phyloP scores from a whole-genome alignment of 2,329 filamentous ascomycete species.

The Albifimbria verrucaria region DNA sequence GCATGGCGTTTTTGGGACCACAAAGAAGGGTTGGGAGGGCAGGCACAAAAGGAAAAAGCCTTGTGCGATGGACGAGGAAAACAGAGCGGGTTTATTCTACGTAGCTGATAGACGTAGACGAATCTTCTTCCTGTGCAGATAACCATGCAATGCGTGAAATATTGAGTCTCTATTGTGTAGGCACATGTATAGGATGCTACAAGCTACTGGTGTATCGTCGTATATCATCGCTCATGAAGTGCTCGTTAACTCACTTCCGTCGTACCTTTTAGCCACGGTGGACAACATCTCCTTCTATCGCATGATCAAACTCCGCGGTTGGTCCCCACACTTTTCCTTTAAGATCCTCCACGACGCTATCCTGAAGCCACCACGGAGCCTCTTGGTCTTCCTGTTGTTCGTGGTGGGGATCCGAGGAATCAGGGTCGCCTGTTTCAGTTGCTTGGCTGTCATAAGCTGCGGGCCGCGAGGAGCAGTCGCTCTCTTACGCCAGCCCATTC shows the following conservation, averaged over 20 bases:
- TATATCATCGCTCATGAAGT: neutral
- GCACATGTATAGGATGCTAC: neutral
- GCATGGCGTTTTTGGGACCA: constrained; percentile 32
- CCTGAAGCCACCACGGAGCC: constrained; percentile 51
- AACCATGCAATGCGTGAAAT: too few relatives aligned
- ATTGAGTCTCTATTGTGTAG: neutral
- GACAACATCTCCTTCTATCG: too few relatives aligned
- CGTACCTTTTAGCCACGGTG: too few relatives aligned
- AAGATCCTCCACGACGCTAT: constrained; percentile 51
- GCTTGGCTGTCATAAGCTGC: constrained; percentile 30
- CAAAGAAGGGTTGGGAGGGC: constrained; percentile 24
- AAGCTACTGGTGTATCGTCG: neutral
- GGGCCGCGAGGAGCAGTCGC: constrained; percentile 22
- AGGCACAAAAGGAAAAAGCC: constrained; percentile 28
- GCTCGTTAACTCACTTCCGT: neutral
- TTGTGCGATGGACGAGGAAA: constrained; percentile 25
- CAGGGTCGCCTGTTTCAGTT: constrained; percentile 25
- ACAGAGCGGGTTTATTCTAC: constrained; percentile 15
- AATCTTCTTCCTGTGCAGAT: constrained; percentile 2
- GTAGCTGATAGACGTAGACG: neutral
- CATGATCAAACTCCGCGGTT: too few relatives aligned
- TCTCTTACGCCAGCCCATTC: constrained; percentile 51
- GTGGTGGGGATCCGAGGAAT: constrained; percentile 16
- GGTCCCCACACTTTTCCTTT: constrained; percentile 55
- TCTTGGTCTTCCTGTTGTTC: constrained; percentile 22